Evolutionary conservation across 441 rosid genomes (phyloP).

Genomic region (Geranium incanum): DNA sequence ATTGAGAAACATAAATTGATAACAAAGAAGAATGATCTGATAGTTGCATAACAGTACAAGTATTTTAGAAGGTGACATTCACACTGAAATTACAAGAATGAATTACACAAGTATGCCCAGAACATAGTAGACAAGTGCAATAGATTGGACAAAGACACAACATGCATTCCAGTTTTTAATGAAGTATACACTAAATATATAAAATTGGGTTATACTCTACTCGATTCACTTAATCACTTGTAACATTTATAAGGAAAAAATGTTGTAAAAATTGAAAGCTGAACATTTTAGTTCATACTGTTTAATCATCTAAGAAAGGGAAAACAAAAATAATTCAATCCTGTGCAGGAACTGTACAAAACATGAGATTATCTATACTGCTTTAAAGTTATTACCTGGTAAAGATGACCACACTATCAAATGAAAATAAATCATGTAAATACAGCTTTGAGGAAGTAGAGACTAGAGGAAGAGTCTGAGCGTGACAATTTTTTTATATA

Average conservation of each 20-base stretch:
- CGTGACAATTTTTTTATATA: neutral
- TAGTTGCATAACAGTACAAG: neutral
- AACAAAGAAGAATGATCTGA: neutral
- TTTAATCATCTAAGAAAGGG: too few species aligned
- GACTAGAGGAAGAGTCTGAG: neutral
- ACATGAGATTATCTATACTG: neutral
- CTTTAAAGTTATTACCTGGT: neutral
- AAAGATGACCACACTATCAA: neutral
- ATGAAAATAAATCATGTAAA: neutral
- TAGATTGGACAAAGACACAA: neutral
- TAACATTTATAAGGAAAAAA: neutral
- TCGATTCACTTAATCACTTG: too few species aligned
- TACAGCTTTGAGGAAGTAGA: neutral
- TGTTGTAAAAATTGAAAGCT: neutral
- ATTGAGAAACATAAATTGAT: neutral
- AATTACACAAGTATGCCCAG: neutral
- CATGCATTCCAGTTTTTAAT: neutral
- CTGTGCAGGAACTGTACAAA: neutral
- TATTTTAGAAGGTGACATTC: neutral
- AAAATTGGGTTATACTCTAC: neutral
- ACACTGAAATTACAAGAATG: neutral
- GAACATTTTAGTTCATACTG: neutral
- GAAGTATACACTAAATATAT: neutral
- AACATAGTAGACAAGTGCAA: neutral
- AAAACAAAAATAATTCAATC: too few species aligned